phyloP scores from a whole-genome alignment of 768 basidiomycete genomes.

The Hericium alpestre region DNA sequence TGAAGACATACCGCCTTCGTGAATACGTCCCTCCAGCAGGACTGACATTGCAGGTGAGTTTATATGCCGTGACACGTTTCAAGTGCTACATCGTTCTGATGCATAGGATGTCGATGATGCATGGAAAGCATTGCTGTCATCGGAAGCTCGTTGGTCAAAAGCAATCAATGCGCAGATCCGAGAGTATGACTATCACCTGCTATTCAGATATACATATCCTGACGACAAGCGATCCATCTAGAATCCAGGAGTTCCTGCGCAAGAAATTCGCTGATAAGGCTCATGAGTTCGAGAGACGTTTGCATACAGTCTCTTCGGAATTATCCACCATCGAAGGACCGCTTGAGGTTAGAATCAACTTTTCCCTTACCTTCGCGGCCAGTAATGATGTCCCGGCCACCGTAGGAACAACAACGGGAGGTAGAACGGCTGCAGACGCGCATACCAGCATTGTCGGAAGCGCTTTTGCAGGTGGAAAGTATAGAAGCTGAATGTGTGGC shows the following conservation, averaged over 20 bases:
- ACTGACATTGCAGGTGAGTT: conserved; percentile 44
- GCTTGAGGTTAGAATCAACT: conserved; percentile 44
- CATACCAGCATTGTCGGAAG: conserved; percentile 53
- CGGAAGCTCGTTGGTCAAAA: conserved; percentile 68
- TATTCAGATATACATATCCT: background rate
- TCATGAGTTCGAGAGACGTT: conserved; percentile 60
- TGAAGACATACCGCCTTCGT: conserved; percentile 79
- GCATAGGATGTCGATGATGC: conserved; percentile 58
- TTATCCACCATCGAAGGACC: conserved; percentile 69
- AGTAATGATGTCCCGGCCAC: background rate
- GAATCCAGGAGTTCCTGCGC: conserved; percentile 74
- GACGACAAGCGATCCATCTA: conserved; percentile 17
- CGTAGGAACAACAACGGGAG: conserved; percentile 67
- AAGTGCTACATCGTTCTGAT: background rate
- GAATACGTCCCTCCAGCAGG: conserved; percentile 76
- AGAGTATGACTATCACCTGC: conserved; percentile 40
- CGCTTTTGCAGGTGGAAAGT: conserved; percentile 38
- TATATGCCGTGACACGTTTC: background rate
- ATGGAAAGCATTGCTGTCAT: conserved; percentile 64
- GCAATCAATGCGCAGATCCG: conserved; percentile 85
- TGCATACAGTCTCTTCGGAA: conserved; percentile 59
- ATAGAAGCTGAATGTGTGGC: conserved; percentile 70
- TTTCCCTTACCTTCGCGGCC: background rate
- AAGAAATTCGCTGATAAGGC: conserved; percentile 70
- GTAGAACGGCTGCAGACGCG: conserved; percentile 54